Conservation (phyloP, 495 filamentous ascomycete genomes). For the Penicillium fimorum region DNA sequence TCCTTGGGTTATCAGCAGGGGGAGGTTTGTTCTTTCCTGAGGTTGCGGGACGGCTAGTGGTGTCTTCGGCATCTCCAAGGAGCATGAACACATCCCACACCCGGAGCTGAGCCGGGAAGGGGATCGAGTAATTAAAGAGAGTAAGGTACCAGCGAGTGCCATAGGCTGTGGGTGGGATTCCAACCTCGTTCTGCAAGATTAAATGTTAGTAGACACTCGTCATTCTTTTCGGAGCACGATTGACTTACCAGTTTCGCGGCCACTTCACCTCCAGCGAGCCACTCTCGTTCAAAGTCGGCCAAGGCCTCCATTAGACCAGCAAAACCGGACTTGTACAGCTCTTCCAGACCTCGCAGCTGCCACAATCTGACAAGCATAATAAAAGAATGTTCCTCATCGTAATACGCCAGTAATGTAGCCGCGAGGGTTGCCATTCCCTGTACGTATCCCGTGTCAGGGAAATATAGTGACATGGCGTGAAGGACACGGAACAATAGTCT, state of each 20-base stretch:
- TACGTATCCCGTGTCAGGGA: constrained; percentile 90
- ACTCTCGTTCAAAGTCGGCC: constrained; percentile 81
- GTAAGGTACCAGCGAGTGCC: constrained; percentile 97
- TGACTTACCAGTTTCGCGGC: constrained; percentile 70
- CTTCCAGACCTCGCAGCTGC: constrained; percentile 80
- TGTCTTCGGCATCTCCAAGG: constrained; percentile 67
- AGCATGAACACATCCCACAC: constrained; percentile 99
- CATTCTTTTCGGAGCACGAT: not conserved
- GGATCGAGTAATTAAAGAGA: constrained; percentile 95
- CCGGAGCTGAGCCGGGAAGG: constrained; percentile 93
- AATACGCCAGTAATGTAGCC: constrained; percentile 93
- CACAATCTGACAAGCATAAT: constrained; percentile 93
- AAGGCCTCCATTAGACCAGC: constrained; percentile 83
- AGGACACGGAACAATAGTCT: constrained; percentile 89
- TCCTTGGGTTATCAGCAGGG: constrained; percentile 21
- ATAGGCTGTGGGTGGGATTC: constrained; percentile 85
- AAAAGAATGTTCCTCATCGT: constrained; percentile 90
- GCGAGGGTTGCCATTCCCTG: constrained; percentile 96
- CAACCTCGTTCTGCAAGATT: constrained; percentile 62
- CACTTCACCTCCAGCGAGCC: constrained; percentile 76
- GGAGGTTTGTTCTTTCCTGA: constrained; percentile 37
- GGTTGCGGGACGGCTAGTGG: constrained; percentile 14
- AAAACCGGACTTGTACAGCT: constrained; percentile 82
- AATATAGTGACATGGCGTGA: constrained; percentile 87
- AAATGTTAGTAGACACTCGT: constrained; percentile 14